Base-by-base conservation (phyloP, 805 yeast genomes). In the Yamadazyma phyllophila region DNA sequence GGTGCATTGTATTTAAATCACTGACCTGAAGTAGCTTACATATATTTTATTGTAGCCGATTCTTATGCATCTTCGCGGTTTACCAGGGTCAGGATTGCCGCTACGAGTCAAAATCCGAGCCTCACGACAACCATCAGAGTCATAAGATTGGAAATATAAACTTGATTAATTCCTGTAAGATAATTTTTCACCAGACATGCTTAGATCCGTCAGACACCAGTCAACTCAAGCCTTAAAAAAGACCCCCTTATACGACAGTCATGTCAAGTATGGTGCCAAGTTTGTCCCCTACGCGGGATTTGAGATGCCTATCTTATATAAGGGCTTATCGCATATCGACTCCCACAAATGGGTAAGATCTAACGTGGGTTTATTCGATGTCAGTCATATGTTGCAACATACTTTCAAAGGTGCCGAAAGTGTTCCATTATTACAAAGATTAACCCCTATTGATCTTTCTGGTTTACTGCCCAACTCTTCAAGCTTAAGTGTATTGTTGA, bases 251-350 rank as follows among this genome's bases (percentile, higher is more conserved):
- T 81, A 85, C 62, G 89, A 85, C 47, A 74, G 89, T 17, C 97
- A 94, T 62, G 71, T 84, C 30, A 77, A 78, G 45, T 71, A 81
- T 38, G 92, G 90, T 5, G 99, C 90, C 11, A 90, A 87, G 45
- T 84, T 94, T 84, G 98, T 91, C 3, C 95, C 95, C 37, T 94
- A 88, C 67, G 98, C 98, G 13, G 97, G 97, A n/a, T 94, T 80
- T 59, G 80, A 84, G 39, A 92, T 94, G 97, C 99, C 99, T 1
- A 90, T 94, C 8, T 66, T 89, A 26, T 94, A 91, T 71, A 77
- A 80, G 52, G 82, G 76, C n/a, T 96, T 88, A 66, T 67, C 88
- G 1, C 98, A 92, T 64, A 82, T 89, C 34, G 96, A 90, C 50
- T 90, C 97, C 1, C 99, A 94, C 69, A 78, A 85, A 43, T 94